Conservation (phyloP, 495 filamentous ascomycete genomes). For the Trichocladium antarcticum region DNA sequence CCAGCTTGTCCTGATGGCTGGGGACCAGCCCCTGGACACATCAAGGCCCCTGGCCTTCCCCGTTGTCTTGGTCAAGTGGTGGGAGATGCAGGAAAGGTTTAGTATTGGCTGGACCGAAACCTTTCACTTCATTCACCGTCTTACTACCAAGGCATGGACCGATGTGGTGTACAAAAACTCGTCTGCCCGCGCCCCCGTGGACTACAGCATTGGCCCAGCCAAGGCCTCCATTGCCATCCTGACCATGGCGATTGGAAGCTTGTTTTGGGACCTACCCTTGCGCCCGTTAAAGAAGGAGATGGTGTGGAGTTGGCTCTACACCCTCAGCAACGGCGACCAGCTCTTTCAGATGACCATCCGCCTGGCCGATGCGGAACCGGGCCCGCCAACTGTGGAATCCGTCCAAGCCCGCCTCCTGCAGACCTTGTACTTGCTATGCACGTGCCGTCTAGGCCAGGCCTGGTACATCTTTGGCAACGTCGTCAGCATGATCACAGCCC, state of each 20-base stretch:
- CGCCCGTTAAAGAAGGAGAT: background rate
- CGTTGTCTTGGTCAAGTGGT: constrained; percentile 1
- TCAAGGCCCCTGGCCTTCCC: constrained; percentile 4
- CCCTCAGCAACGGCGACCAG: constrained; percentile 14
- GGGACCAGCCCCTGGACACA: constrained; percentile 16
- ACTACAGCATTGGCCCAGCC: constrained; percentile 10
- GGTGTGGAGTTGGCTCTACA: constrained; percentile 10
- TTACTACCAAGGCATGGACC: constrained; percentile 11
- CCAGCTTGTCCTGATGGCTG: background rate
- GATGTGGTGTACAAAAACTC: constrained; percentile 13
- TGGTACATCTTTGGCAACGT: constrained; percentile 21
- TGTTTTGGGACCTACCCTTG: constrained; percentile 5
- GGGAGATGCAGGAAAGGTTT: constrained; percentile 13
- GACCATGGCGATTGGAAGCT: constrained; percentile 18
- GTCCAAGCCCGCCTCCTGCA: constrained; percentile 22
- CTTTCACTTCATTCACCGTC: constrained; percentile 20
- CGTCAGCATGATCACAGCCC: constrained; percentile 14
- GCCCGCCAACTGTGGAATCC: constrained; percentile 13
- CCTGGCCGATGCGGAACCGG: constrained; percentile 13
- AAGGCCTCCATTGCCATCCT: constrained; percentile 18
- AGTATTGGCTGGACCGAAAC: constrained; percentile 16
- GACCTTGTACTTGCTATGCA: constrained; percentile 19
- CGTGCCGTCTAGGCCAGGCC: constrained; percentile 18
- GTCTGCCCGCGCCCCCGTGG: constrained; percentile 1
- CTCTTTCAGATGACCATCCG: constrained; percentile 8